These are phyloP conservation scores for Nitzschia palea DNA, from an alignment of 108 stramenopile genomes.

Conservation along the genomic window DNA sequence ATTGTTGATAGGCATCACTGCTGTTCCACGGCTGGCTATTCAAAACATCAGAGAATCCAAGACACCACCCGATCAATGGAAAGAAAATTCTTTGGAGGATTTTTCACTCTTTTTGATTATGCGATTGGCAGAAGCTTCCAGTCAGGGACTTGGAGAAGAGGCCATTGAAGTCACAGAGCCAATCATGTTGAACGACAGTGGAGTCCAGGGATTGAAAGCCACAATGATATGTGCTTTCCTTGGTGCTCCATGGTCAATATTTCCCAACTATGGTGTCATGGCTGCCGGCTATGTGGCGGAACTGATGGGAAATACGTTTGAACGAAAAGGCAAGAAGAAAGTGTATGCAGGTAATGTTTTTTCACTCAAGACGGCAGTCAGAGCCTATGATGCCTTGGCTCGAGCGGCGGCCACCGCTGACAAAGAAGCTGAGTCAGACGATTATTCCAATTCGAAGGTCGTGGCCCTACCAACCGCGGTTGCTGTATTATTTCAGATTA, in stretches of 20 bases:
- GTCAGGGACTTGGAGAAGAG: background rate
- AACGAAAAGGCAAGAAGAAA: slow-evolving; percentile 37
- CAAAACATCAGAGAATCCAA: slow-evolving; percentile 22
- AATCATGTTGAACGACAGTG: slow-evolving; percentile 27
- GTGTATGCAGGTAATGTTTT: slow-evolving; percentile 27
- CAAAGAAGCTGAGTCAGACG: background rate
- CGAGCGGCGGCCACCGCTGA: slow-evolving; percentile 34
- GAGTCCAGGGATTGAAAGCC: slow-evolving; percentile 36
- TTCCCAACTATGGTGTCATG: slow-evolving; percentile 30
- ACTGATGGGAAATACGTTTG: slow-evolving; percentile 41
- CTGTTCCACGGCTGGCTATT: slow-evolving; percentile 24
- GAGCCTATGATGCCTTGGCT: slow-evolving; percentile 26
- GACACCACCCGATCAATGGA: slow-evolving; percentile 15
- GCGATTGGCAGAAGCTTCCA: slow-evolving; percentile 21
- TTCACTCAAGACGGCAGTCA: slow-evolving; percentile 26
- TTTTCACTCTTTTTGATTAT: slow-evolving; percentile 35
- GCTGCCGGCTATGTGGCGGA: slow-evolving; percentile 32
- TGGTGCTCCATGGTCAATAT: slow-evolving; percentile 25
- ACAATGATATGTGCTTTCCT: slow-evolving; percentile 44
- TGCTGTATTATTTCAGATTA: slow-evolving; percentile 31
- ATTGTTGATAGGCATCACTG: slow-evolving; percentile 31
- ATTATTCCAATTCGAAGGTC: slow-evolving; percentile 19
- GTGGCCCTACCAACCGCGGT: slow-evolving; percentile 43
- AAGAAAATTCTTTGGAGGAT: slow-evolving; percentile 35
- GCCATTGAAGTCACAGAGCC: slow-evolving; percentile 25